Conservation (phyloP, 371 early-diverging fungal genomes). For the Chytridium lagenaria region DNA sequence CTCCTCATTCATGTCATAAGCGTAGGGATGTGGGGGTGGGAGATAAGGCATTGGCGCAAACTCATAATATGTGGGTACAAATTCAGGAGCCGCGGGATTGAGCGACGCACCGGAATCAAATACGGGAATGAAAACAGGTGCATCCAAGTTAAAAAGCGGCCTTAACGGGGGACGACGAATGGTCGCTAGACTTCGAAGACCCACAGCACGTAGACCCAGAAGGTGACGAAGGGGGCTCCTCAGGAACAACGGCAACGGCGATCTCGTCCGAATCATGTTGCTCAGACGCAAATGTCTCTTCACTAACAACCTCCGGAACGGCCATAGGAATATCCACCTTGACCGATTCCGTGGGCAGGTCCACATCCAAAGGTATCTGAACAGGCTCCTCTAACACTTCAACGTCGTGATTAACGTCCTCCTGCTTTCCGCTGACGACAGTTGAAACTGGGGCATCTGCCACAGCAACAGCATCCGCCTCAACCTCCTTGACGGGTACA, state of each 20-base stretch:
- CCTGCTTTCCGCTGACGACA: no score
- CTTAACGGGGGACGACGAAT: not conserved
- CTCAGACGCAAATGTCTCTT: not conserved
- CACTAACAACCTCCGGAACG: no score
- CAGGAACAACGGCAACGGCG: not conserved
- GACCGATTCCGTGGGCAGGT: no score
- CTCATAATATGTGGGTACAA: not conserved
- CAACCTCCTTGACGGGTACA: no score
- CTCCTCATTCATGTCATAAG: not conserved
- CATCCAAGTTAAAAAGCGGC: not conserved
- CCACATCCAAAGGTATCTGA: no score
- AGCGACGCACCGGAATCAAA: not conserved
- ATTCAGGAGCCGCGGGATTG: not conserved
- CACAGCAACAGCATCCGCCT: no score
- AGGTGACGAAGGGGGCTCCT: not conserved
- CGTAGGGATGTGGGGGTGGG: not conserved
- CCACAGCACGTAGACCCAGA: not conserved
- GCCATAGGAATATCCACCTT: no score
- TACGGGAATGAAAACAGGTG: not conserved
- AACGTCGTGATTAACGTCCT: no score
- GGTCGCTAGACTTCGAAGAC: not conserved
- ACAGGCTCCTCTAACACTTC: no score
- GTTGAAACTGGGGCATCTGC: no score
- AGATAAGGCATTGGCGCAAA: not conserved
- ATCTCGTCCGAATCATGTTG: not conserved